Evolutionary conservation across 208 protist genomes (phyloP).

Genomic region (Trypanosoma congolense): DNA sequence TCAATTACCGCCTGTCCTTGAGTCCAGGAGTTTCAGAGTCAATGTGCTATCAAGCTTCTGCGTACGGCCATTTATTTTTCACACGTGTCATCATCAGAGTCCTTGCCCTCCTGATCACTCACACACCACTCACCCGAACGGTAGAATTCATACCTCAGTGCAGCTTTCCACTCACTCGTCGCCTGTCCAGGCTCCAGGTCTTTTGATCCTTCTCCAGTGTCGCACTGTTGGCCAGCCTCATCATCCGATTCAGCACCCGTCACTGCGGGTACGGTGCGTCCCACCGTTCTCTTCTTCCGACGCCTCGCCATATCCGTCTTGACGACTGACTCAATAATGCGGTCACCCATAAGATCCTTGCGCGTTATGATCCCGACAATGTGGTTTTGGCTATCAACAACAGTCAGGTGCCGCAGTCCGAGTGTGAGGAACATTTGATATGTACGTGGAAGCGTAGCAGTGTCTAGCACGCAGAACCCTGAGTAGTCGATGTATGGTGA

Average conservation of each 20-base stretch:
- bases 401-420: conserved; percentile 43
- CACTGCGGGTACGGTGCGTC: neutral
- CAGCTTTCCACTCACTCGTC: neutral
- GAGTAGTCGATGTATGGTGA: conserved; percentile 56
- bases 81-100: neutral
- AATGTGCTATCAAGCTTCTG: neutral
- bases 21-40: too few relatives aligned
- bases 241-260: neutral
- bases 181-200: neutral
- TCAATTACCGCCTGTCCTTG: too few relatives aligned
- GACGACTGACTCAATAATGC: conserved; percentile 18
- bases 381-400: conserved; percentile 34
- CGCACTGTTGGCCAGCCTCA: too few relatives aligned
- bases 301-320: neutral
- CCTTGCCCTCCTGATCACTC: neutral
- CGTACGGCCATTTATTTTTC: neutral
- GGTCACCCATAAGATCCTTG: conserved; percentile 41
- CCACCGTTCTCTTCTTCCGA: neutral
- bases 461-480: conserved; percentile 40
- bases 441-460: conserved; percentile 35
- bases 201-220: neutral
- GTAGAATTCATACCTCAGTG: conserved; percentile 2
- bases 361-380: conserved; percentile 52
- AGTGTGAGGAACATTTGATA: conserved; percentile 52
- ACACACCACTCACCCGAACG: conserved; percentile 13